Conservation (phyloP, 2,329 filamentous ascomycete species). For the Trichoderma lentiforme region DNA sequence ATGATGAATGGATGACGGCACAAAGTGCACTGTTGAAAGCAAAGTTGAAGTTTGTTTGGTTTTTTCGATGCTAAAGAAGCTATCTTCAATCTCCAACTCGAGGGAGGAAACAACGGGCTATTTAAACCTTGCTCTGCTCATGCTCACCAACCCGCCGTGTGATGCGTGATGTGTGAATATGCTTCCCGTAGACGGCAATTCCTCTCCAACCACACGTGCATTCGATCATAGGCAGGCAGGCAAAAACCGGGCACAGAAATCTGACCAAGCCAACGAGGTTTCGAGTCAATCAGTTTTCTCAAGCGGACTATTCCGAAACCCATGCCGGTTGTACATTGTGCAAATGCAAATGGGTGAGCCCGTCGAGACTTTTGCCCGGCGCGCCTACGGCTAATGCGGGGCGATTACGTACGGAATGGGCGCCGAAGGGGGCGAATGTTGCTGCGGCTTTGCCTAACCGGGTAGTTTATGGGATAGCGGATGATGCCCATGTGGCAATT, state of each 20-base stretch:
- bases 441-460: not conserved
- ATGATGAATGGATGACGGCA: conserved; percentile 16
- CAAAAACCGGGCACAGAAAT: conserved; percentile 4
- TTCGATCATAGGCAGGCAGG: conserved; percentile 5
- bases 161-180: not conserved
- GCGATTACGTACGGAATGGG: conserved; percentile 19
- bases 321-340: not conserved
- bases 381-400: conserved; percentile 13
- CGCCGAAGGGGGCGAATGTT: not conserved
- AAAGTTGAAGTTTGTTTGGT: not conserved
- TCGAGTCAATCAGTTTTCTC: not conserved
- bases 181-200: not conserved
- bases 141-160: not conserved
- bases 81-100: not conserved
- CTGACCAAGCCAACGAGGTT: not conserved
- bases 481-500: not conserved
- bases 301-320: conserved; percentile 15
- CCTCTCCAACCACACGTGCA: not conserved
- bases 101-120: not conserved
- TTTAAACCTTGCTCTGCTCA: not conserved
- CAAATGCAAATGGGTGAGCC: not conserved
- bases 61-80: not conserved
- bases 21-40: not conserved
- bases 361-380: not conserved
- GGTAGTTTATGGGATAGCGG: not conserved